phyloP scores from a whole-genome alignment of 306 rosid species.

The Trifolium subterraneum region DNA sequence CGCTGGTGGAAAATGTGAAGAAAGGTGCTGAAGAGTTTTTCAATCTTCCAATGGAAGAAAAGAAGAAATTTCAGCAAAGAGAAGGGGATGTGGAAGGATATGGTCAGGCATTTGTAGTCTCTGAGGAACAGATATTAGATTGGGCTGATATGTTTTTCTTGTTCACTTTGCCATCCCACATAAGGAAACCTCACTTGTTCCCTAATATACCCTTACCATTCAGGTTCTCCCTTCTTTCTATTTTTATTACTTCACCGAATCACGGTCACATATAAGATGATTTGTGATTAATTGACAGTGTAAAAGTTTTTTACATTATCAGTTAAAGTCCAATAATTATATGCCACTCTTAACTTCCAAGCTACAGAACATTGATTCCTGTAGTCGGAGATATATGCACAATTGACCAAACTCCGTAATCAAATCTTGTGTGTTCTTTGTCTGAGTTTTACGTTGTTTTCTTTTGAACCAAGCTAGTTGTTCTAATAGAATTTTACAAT shows the following conservation, averaged over 20 bases:
- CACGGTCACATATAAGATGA: too few relatives aligned
- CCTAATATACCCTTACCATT: neutral
- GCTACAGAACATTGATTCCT: too few relatives aligned
- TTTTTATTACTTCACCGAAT: neutral
- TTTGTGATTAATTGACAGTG: too few relatives aligned
- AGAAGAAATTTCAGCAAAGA: constrained; percentile 1
- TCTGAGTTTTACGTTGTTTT: neutral
- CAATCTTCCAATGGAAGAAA: constrained; percentile 32
- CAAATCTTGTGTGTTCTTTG: neutral
- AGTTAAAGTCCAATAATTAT: too few relatives aligned
- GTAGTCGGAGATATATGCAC: neutral
- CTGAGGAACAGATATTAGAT: constrained; percentile 47
- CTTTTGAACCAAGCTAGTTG: neutral
- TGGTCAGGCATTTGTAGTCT: constrained; percentile 55
- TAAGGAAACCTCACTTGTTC: constrained; percentile 4
- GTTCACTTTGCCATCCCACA: constrained; percentile 3
- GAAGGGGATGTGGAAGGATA: constrained; percentile 45
- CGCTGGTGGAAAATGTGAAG: constrained; percentile 26
- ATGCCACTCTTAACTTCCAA: too few relatives aligned
- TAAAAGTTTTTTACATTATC: too few relatives aligned
- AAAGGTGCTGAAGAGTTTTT: constrained; percentile 12
- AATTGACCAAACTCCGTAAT: neutral
- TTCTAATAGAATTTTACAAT: neutral
- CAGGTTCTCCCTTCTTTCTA: neutral
- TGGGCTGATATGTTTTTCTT: constrained; percentile 28